phyloP scores from a whole-genome alignment of 1,284 basidiomycete species.

The Trichosporon sp. region DNA sequence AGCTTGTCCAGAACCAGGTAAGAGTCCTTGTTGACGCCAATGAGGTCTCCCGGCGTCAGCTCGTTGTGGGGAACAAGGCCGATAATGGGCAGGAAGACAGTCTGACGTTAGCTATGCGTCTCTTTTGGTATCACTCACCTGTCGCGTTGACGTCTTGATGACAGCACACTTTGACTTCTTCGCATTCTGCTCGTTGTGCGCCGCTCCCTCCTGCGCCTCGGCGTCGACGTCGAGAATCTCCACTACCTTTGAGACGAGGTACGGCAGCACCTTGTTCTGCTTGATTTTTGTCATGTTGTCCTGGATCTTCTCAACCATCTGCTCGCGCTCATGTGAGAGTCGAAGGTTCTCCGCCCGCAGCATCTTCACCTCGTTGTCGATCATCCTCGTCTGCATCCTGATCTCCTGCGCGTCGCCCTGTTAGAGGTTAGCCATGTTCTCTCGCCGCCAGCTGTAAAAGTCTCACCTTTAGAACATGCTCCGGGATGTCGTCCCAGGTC shows the following conservation, averaged over 20 bases:
- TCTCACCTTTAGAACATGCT: slow-evolving; percentile 39
- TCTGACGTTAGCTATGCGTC: slow-evolving; percentile 49
- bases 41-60: slow-evolving; percentile 85
- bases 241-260: slow-evolving; percentile 95
- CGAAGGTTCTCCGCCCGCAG: slow-evolving; percentile 91
- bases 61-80: slow-evolving; percentile 89
- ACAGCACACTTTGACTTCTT: slow-evolving; percentile 97
- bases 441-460: neutral
- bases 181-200: slow-evolving; percentile 86
- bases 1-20: slow-evolving; percentile 91
- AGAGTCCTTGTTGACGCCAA: slow-evolving; percentile 99
- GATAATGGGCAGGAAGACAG: slow-evolving; percentile 96
- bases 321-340: slow-evolving; percentile 85
- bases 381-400: slow-evolving; percentile 73
- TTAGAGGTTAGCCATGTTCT: slow-evolving; percentile 3
- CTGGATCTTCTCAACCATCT: slow-evolving; percentile 97
- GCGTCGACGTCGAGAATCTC: slow-evolving; percentile 96
- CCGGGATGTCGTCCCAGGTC: slow-evolving; percentile 44
- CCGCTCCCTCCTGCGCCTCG: slow-evolving; percentile 88
- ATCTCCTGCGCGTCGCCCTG: slow-evolving; percentile 49
- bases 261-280: slow-evolving; percentile 98
- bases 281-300: slow-evolving; percentile 99
- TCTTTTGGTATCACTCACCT: slow-evolving; percentile 46
- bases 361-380: slow-evolving; percentile 94
- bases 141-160: slow-evolving; percentile 96